phyloP scores from a whole-genome alignment of 2,329 filamentous ascomycete species.

The Cytospora piceicola region DNA sequence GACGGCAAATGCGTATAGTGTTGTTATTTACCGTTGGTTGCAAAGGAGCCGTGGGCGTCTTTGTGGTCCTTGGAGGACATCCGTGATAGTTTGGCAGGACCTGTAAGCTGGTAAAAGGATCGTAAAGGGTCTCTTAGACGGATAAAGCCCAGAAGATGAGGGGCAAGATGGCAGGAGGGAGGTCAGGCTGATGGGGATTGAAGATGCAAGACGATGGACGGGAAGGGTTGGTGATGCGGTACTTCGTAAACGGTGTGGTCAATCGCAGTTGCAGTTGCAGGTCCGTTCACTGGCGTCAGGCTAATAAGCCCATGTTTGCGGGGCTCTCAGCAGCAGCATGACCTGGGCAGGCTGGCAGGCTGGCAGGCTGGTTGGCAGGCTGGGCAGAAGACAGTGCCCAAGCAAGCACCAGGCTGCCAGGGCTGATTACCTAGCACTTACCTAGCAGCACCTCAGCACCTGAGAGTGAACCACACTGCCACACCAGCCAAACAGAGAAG shows the following conservation, averaged over 20 bases:
- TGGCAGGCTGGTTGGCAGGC: not conserved
- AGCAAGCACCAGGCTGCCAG: not conserved
- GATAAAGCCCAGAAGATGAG: constrained; percentile 5
- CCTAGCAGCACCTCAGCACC: no score
- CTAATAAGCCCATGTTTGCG: constrained; percentile 17
- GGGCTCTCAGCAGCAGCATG: constrained; percentile 15
- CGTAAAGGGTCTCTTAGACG: not conserved
- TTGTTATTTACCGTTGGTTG: constrained; percentile 31
- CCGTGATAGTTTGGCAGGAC: constrained; percentile 22
- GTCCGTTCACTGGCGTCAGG: constrained; percentile 5
- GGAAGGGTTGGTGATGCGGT: constrained; percentile 7
- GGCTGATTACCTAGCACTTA: not conserved
- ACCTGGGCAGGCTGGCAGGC: not conserved
- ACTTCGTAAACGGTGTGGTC: constrained; percentile 6
- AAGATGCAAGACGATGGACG: constrained; percentile 13
- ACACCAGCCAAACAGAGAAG: not conserved
- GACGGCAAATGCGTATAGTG: constrained; percentile 14
- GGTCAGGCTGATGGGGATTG: constrained; percentile 1
- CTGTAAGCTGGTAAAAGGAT: constrained; percentile 1
- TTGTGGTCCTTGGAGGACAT: constrained; percentile 29
- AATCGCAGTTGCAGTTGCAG: constrained; percentile 4
- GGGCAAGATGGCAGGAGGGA: not conserved
- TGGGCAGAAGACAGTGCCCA: constrained; percentile 4
- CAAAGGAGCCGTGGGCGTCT: constrained; percentile 30
- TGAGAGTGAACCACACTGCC: not conserved